phyloP scores from a whole-genome alignment of 305 asterid species.

The Fraxinus sp. region DNA sequence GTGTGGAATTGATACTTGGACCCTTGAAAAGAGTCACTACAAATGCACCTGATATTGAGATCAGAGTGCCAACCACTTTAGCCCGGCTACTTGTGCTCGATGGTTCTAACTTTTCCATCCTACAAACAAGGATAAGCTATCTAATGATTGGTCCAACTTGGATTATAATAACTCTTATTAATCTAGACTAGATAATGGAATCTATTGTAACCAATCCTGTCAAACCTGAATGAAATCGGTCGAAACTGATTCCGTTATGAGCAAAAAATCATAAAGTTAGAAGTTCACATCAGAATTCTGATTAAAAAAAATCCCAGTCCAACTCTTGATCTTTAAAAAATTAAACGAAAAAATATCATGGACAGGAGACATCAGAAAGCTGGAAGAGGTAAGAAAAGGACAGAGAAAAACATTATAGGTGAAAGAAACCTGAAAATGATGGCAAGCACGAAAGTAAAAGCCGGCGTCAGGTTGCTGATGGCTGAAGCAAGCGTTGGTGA shows the following conservation, averaged over 20 bases:
- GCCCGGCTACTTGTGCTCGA: constrained; percentile 64
- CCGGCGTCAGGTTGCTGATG: constrained; percentile 88
- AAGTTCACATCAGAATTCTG: not conserved
- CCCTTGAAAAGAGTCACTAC: constrained; percentile 82
- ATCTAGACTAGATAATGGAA: not conserved
- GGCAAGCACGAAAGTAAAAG: constrained; percentile 83
- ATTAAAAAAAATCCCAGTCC: not conserved
- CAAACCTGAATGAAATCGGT: not conserved
- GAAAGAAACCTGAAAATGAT: constrained; percentile 65
- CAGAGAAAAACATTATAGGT: not conserved
- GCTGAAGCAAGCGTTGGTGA: constrained; percentile 96
- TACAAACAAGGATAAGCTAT: constrained; percentile 24
- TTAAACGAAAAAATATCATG: not conserved
- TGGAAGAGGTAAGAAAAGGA: not conserved
- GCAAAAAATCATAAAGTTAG: not conserved
- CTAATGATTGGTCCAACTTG: not conserved
- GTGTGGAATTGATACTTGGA: constrained; percentile 43
- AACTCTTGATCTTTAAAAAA: not conserved
- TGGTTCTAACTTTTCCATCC: constrained; percentile 75
- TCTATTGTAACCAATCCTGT: not conserved
- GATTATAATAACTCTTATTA: not conserved
- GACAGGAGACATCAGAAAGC: not conserved
- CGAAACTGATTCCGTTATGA: not conserved
- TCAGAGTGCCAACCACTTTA: constrained; percentile 65
- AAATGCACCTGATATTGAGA: constrained; percentile 75